Evolutionary conservation across 2,329 filamentous ascomycete species (phyloP).

Genomic region (Phialophora expanda): DNA sequence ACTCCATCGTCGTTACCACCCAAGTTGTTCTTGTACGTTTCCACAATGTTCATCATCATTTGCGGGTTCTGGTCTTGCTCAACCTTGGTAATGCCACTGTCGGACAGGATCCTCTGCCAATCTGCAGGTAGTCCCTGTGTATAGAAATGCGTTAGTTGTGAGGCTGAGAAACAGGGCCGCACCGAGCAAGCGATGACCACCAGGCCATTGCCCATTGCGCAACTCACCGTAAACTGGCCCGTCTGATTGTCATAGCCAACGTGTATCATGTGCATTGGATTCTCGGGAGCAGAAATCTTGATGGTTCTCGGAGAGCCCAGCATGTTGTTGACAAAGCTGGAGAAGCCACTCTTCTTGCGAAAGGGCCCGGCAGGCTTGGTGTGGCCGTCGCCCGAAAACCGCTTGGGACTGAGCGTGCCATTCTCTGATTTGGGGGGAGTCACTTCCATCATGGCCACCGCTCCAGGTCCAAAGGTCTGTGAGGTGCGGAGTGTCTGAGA

Average conservation of each 20-base stretch:
- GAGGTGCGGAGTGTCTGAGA: constrained; percentile 68
- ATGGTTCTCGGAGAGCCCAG: constrained; percentile 87
- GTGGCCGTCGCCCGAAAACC: constrained; percentile 57
- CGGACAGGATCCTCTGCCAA: constrained; percentile 94
- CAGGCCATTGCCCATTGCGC: constrained; percentile 15
- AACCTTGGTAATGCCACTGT: constrained; percentile 94
- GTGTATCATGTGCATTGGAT: constrained; percentile 96
- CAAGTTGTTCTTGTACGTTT: constrained; percentile 94
- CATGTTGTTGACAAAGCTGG: constrained; percentile 81
- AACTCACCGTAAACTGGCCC: constrained; percentile 88
- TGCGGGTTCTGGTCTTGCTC: constrained; percentile 95
- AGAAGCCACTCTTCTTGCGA: constrained; percentile 87
- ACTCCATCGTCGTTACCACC: constrained; percentile 80
- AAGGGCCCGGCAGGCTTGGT: constrained; percentile 50
- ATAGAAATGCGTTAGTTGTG: constrained; percentile 8
- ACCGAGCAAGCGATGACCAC: background rate
- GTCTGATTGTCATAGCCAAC: constrained; percentile 97
- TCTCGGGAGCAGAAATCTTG: constrained; percentile 95
- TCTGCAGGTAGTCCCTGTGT: constrained; percentile 91
- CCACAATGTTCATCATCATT: constrained; percentile 92
- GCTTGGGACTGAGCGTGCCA: constrained; percentile 67
- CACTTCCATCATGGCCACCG: constrained; percentile 60
- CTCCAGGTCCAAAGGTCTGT: constrained; percentile 51
- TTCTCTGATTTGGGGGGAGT: constrained; percentile 52
- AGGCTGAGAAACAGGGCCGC: constrained; percentile 3